Evolutionary conservation across 768 basidiomycete genomes (phyloP), one percentile per base, ranked within the genome.

Genomic region (Termitomyces sp.): DNA sequence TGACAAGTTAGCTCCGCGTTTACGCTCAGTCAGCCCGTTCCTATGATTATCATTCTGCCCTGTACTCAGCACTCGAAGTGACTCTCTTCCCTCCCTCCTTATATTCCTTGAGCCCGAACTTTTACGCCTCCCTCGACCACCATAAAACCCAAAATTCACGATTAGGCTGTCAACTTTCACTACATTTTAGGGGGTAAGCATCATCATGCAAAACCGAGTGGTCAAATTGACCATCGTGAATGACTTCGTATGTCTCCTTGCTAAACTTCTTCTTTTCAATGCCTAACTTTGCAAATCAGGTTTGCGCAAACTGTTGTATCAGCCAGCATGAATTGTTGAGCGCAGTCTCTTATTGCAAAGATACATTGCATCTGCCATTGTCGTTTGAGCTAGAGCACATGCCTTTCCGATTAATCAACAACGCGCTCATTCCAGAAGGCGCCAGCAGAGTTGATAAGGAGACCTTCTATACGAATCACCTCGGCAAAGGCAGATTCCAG

Each of bases 261-360:
- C 44, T 32, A 45, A 58, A 29, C 9, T 29, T 29, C 43, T 60
- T 50, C 36, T 23, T 32, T 32, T 25, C 48, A 43, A 18, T 45
- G 50, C 25, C 36, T 60, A 49, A 50, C 32, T 29, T 46, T 40
- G 41, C 48, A 39, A 52, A 16, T 25, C 15, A 82, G 80, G 70
- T 73, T 48, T 82, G 80, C 60, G 70, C 74, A 32, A 80, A 78
- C 63, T 83, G 81, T 66, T 81, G 73, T 60, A 70, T 82, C 41
- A 75, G 75, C 15, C 76, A 82, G 60, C 75, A 79, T 62, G 81
- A 83, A 63, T 73, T 83, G 23, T 65, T 79, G 44, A 68, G 73
- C 43, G 81, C 81, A 33, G 75, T 83, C 46, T 63, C 71, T 3
- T 70, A 77, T 51, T 77, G 75, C 72, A 74, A 77, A 62, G 76